Evolutionary conservation across 78 protist genomes (phyloP).

Genomic region (Dictyostelium purpureum): DNA sequence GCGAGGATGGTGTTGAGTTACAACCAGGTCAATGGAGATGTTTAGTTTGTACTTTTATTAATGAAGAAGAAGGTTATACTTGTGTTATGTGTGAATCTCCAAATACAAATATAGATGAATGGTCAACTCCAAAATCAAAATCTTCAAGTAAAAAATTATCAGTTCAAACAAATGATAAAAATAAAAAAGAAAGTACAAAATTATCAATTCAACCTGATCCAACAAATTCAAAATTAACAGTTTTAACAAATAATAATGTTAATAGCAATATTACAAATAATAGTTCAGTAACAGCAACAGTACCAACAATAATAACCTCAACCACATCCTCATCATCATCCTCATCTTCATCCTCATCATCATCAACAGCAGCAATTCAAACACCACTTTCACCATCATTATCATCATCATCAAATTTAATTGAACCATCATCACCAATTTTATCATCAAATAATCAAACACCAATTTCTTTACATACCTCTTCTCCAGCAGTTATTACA

Average conservation of each 20-base stretch:
- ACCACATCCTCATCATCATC: background rate
- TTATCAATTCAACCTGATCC: slow-evolving; percentile 31
- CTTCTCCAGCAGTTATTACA: background rate
- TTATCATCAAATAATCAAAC: background rate
- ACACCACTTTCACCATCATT: background rate
- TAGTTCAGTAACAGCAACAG: background rate
- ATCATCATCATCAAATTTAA: background rate
- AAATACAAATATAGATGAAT: background rate
- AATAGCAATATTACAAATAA: no score
- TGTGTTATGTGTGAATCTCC: slow-evolving; percentile 50
- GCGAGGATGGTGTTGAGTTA: slow-evolving; percentile 14
- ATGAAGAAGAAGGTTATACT: background rate
- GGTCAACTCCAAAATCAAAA: slow-evolving; percentile 3
- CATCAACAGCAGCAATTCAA: background rate
- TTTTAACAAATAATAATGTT: no score
- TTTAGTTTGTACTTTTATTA: slow-evolving; percentile 43
- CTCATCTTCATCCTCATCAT: background rate
- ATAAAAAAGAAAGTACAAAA: slow-evolving; percentile 16
- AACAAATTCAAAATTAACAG: slow-evolving; percentile 1
- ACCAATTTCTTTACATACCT: slow-evolving; percentile 3
- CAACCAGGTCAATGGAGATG: slow-evolving; percentile 72
- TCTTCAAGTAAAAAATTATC: slow-evolving; percentile 15
- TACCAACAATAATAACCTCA: background rate
- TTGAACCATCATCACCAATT: background rate
- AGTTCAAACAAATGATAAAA: slow-evolving; percentile 48